Conservation (phyloP, 2,329 filamentous ascomycete species). For the Coleophoma cylindrospora region DNA sequence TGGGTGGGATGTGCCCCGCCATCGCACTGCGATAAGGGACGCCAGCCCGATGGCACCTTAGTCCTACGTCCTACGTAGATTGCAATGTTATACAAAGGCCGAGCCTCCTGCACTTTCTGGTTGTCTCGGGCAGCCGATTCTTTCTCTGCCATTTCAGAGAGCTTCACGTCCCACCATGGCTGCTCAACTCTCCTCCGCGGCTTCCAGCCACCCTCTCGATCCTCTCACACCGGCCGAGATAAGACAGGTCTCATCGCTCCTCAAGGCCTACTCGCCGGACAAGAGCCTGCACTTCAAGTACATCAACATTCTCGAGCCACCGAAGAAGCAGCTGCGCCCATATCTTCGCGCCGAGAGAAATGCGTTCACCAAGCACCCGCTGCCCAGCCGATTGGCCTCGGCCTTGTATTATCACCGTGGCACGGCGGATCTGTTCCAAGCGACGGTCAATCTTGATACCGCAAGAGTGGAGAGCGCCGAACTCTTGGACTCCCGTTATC, state of each 20-base stretch:
- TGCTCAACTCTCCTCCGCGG: not conserved
- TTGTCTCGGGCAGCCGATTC: not conserved
- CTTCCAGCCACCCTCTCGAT: slow-evolving; percentile 15
- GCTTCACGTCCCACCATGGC: not conserved
- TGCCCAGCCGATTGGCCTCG: slow-evolving; percentile 10
- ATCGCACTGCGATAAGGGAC: not conserved
- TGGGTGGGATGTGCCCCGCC: not conserved
- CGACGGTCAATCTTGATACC: slow-evolving; percentile 12
- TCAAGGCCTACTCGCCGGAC: slow-evolving; percentile 10
- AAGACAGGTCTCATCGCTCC: slow-evolving; percentile 9
- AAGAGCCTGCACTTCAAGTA: slow-evolving; percentile 18
- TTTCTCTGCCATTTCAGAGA: no score
- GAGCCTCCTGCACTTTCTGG: not conserved
- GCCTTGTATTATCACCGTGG: slow-evolving; percentile 17
- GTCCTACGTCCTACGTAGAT: not conserved
- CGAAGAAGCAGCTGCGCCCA: slow-evolving; percentile 11
- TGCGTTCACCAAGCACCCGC: slow-evolving; percentile 1
- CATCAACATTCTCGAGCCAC: slow-evolving; percentile 17
- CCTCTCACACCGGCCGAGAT: slow-evolving; percentile 16
- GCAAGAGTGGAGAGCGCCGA: slow-evolving; percentile 10
- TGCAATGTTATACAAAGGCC: not conserved
- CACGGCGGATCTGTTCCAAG: slow-evolving; percentile 14
- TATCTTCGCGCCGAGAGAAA: slow-evolving; percentile 15
- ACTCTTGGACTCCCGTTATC: slow-evolving; percentile 12
- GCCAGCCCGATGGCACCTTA: not conserved